Percentiles rank a stretch among this genome's conserved stretches.
Conservation (phyloP, 495 filamentous ascomycete species). For the Xylaria grammica region DNA sequence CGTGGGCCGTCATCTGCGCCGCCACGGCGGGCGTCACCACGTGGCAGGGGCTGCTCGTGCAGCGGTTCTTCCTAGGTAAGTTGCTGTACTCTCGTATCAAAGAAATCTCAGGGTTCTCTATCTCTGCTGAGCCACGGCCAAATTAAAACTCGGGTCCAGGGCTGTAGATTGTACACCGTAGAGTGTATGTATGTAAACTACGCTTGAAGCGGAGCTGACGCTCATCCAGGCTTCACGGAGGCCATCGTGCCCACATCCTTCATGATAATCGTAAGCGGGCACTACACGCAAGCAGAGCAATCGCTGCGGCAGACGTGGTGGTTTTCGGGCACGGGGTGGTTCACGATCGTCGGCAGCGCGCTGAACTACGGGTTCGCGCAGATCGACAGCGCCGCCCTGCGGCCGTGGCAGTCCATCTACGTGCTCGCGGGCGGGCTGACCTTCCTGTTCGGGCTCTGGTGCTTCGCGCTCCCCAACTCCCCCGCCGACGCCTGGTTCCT, state of each 20-base stretch:
- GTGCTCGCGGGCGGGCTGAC: slow-evolving; percentile 68
- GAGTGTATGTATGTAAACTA: too few species aligned
- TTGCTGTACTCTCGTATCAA: neutral
- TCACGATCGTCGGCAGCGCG: slow-evolving; percentile 69
- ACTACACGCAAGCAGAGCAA: slow-evolving; percentile 73
- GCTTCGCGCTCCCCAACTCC: slow-evolving; percentile 64
- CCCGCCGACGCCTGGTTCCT: slow-evolving; percentile 63
- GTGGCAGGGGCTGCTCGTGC: slow-evolving; percentile 66
- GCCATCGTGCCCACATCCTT: slow-evolving; percentile 71
- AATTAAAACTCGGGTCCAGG: too few species aligned
- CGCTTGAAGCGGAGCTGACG: too few species aligned
- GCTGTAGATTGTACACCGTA: too few species aligned
- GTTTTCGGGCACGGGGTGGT: slow-evolving; percentile 69
- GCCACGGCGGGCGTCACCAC: slow-evolving; percentile 69
- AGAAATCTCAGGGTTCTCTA: too few species aligned
- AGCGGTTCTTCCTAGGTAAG: slow-evolving; percentile 67
- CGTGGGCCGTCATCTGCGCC: slow-evolving; percentile 72
- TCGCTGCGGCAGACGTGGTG: slow-evolving; percentile 70
- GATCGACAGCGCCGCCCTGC: slow-evolving; percentile 59
- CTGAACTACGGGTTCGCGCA: slow-evolving; percentile 75
- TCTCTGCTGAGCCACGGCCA: too few species aligned
- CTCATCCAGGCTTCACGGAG: slow-evolving; percentile 61
- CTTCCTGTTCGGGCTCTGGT: slow-evolving; percentile 67
- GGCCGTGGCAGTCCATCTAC: slow-evolving; percentile 73
- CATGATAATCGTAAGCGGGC: slow-evolving; percentile 67